Evolutionary conservation across 495 filamentous ascomycete genomes (phyloP).

Genomic region (Penicillium salamii): DNA sequence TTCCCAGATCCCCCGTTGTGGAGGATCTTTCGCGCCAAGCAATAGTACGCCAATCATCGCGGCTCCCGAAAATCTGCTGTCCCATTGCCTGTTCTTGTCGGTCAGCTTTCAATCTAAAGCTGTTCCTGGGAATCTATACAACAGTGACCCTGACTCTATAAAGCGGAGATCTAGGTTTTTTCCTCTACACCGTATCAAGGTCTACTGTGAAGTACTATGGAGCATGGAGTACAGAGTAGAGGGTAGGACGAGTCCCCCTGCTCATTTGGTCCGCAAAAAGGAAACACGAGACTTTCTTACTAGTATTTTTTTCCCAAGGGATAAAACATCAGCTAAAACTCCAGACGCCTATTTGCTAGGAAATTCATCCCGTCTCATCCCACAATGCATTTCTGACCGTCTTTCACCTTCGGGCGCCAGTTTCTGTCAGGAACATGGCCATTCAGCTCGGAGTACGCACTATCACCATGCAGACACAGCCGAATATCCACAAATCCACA

Average conservation of each 20-base stretch:
- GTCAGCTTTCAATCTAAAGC: slow-evolving; percentile 7
- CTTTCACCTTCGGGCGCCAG: slow-evolving; percentile 6
- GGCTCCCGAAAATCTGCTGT: not conserved
- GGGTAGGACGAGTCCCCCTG: not conserved
- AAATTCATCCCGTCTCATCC: not conserved
- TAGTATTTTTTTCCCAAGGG: not conserved
- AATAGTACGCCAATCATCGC: slow-evolving; percentile 3
- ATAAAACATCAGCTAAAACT: too few relatives aligned
- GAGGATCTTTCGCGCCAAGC: slow-evolving; percentile 16
- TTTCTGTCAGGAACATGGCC: slow-evolving; percentile 11
- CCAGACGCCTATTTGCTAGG: not conserved
- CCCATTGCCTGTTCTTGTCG: slow-evolving; percentile 3
- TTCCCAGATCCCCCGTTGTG: slow-evolving; percentile 15
- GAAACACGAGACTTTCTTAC: not conserved
- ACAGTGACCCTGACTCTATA: slow-evolving; percentile 15
- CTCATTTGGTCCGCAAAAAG: slow-evolving; percentile 4
- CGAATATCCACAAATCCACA: slow-evolving; percentile 4
- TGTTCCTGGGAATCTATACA: too few relatives aligned
- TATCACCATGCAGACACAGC: too few relatives aligned
- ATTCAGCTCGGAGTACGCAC: too few relatives aligned
- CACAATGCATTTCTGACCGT: slow-evolving; percentile 10
- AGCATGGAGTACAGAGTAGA: not conserved
- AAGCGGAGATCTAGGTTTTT: slow-evolving; percentile 18
- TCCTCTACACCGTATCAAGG: slow-evolving; percentile 5
- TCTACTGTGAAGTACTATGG: too few relatives aligned